Percentiles rank a stretch among this genome's conserved stretches.
phyloP scores from a whole-genome alignment of 2,329 filamentous ascomycete species.

The Monilinia fructicola region DNA sequence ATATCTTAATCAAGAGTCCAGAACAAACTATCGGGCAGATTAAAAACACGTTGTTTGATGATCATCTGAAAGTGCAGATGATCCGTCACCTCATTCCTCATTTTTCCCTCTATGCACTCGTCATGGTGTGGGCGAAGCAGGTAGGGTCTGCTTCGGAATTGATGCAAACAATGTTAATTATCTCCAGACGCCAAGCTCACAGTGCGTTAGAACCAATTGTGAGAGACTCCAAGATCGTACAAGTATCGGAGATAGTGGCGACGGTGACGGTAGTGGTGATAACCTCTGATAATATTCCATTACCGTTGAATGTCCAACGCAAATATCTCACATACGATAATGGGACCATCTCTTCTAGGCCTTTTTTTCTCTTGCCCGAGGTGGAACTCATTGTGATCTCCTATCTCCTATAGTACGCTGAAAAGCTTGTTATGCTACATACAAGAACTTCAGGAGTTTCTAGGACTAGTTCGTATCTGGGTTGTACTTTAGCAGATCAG shows the following conservation, averaged over 20 bases:
- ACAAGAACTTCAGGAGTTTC: constrained; percentile 15
- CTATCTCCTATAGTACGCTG: not conserved
- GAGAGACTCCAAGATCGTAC: not conserved
- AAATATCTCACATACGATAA: not conserved
- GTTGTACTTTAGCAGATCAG: constrained; percentile 4
- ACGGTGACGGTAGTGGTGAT: not conserved
- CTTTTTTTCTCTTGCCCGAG: not conserved
- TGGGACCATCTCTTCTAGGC: not conserved
- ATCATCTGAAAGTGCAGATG: constrained; percentile 8
- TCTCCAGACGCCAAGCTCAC: not conserved
- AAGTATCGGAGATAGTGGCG: not conserved
- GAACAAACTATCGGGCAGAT: not conserved
- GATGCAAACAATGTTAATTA: not conserved
- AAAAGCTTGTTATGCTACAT: constrained; percentile 1
- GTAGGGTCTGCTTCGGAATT: not conserved
- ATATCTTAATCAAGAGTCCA: not conserved
- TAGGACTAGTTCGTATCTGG: not conserved
- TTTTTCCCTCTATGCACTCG: not conserved
- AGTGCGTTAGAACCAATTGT: not conserved
- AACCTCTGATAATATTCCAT: not conserved
- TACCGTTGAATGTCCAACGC: not conserved
- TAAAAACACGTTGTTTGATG: not conserved
- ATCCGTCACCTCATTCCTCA: not conserved
- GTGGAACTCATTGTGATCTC: constrained; percentile 5
- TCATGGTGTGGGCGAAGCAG: not conserved